Percentiles rank a stretch among this genome's conserved stretches.
Conservation (phyloP, 169 alveolate genomes). For the Perkinsus olseni region DNA sequence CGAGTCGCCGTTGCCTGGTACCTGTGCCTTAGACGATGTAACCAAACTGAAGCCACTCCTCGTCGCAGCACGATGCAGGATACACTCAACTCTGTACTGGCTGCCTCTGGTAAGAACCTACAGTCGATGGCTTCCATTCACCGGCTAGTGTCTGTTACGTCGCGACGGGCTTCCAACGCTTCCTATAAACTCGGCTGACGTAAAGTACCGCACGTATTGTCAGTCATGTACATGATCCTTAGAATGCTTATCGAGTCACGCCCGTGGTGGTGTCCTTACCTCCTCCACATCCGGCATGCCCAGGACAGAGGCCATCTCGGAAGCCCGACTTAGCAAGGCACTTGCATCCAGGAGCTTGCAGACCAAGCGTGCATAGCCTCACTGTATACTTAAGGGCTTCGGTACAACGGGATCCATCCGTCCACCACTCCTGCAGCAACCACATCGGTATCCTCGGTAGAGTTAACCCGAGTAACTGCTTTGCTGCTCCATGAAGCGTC, state of each 20-base stretch:
- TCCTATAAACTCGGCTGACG: too few relatives aligned
- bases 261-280: too few relatives aligned
- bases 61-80: constrained; percentile 30
- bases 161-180: too few relatives aligned
- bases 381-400: not conserved
- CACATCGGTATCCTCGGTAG: not conserved
- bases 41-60: constrained; percentile 22
- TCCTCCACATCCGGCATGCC: not conserved
- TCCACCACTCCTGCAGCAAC: not conserved
- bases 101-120: constrained; percentile 36
- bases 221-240: too few relatives aligned
- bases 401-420: not conserved
- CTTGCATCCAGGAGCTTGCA: not conserved
- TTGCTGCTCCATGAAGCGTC: not conserved
- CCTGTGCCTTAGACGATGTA: constrained; percentile 15
- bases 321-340: not conserved
- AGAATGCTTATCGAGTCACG: too few relatives aligned
- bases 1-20: not conserved
- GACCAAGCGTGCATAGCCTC: not conserved
- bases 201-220: too few relatives aligned
- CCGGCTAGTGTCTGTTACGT: too few relatives aligned
- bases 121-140: constrained; percentile 30
- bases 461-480: not conserved
- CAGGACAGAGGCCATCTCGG: not conserved
- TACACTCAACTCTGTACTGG: constrained; percentile 36